phyloP scores from a whole-genome alignment of 768 basidiomycete species.

The Coprinopsis cinerea region DNA sequence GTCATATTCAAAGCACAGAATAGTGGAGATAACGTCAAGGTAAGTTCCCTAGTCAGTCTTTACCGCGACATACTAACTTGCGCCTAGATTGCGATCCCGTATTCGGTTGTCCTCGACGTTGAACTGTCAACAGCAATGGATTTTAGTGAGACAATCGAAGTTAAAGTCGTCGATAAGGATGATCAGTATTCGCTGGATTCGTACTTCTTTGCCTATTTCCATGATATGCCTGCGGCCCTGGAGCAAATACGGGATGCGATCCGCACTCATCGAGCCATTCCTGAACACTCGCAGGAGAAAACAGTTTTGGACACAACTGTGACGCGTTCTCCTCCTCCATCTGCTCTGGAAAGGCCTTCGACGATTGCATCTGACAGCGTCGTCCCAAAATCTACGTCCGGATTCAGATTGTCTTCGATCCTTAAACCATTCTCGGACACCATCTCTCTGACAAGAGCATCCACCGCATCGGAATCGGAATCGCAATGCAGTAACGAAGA shows the following conservation, averaged over 20 bases:
- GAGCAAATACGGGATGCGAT: slow-evolving; percentile 79
- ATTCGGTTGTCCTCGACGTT: slow-evolving; percentile 82
- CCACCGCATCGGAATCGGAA: slow-evolving; percentile 24
- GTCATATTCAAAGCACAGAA: slow-evolving; percentile 96
- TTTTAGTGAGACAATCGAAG: slow-evolving; percentile 93
- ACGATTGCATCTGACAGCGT: slow-evolving; percentile 28
- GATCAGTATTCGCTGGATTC: slow-evolving; percentile 78
- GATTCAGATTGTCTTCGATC: slow-evolving; percentile 60
- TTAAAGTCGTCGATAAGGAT: slow-evolving; percentile 82
- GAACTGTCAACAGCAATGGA: slow-evolving; percentile 87
- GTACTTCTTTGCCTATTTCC: slow-evolving; percentile 95
- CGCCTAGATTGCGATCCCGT: slow-evolving; percentile 83
- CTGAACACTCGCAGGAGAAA: slow-evolving; percentile 28
- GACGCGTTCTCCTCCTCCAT: slow-evolving; percentile 32
- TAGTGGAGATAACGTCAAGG: slow-evolving; percentile 93
- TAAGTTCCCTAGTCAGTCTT: slow-evolving; percentile 24
- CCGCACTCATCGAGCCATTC: slow-evolving; percentile 42
- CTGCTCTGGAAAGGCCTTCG: slow-evolving; percentile 35
- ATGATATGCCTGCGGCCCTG: slow-evolving; percentile 68
- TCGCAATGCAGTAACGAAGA: slow-evolving; percentile 44
- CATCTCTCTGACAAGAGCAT: slow-evolving; percentile 18
- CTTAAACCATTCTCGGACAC: slow-evolving; percentile 65
- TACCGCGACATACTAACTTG: background rate
- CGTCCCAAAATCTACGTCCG: slow-evolving; percentile 27
- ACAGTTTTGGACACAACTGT: slow-evolving; percentile 57